Percentiles rank a stretch among this genome's conserved stretches.
Evolutionary conservation across 192 early-diverging fungal genomes (phyloP).

Genomic region (Piromyces finnis): DNA sequence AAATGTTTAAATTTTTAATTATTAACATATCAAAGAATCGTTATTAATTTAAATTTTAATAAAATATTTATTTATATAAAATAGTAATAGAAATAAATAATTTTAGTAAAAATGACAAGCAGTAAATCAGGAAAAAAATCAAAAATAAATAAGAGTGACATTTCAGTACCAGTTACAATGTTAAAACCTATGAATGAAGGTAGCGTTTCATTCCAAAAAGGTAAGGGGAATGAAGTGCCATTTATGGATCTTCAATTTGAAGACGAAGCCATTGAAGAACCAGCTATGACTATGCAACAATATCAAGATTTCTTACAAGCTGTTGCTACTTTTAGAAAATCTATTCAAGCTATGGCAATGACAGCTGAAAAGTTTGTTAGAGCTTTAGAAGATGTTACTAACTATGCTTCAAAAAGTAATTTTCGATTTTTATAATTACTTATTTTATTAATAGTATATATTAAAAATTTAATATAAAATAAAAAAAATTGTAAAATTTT

Average conservation of each 20-base stretch:
- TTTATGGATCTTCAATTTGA: background rate
- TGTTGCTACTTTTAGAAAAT: constrained; percentile 13
- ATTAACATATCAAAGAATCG: too few relatives aligned
- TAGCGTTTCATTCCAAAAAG: background rate
- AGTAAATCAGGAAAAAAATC: background rate
- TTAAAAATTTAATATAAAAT: too few relatives aligned
- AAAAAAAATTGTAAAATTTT: too few relatives aligned
- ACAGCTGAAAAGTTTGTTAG: constrained; percentile 29
- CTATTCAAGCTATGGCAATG: constrained; percentile 19
- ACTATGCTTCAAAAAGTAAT: constrained; percentile 19
- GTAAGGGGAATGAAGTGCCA: background rate
- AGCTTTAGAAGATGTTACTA: constrained; percentile 22
- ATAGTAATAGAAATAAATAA: too few relatives aligned
- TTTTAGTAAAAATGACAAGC: background rate
- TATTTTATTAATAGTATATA: background rate
- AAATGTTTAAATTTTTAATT: too few relatives aligned
- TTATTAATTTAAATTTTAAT: too few relatives aligned
- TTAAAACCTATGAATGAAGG: background rate
- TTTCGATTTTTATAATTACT: background rate
- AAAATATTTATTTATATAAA: too few relatives aligned
- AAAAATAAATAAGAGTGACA: background rate
- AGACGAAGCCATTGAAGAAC: background rate
- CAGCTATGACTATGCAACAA: constrained; percentile 13
- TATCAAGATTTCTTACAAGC: constrained; percentile 25
- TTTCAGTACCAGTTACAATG: background rate